Evolutionary conservation across 768 basidiomycete genomes (phyloP).

Genomic region (Symmetrospora coprosmae): DNA sequence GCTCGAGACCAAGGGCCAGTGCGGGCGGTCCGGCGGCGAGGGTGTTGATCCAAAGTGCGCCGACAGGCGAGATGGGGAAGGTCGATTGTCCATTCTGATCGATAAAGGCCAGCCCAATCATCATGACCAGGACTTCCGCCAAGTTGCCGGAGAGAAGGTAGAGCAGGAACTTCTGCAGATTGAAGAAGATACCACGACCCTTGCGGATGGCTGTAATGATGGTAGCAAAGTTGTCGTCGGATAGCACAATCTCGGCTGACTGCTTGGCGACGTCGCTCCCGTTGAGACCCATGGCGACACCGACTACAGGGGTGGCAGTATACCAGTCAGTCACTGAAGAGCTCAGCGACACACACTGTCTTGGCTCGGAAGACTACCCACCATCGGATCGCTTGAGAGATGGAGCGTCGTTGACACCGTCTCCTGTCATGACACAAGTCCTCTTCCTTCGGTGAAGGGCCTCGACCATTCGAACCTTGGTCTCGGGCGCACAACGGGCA

Average conservation of each 20-base stretch:
- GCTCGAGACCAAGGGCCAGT: constrained; percentile 37
- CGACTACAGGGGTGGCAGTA: constrained; percentile 2
- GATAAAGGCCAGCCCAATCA: constrained; percentile 49
- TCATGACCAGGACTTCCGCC: constrained; percentile 34
- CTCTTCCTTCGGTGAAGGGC: constrained; percentile 45
- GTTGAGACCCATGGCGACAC: constrained; percentile 33
- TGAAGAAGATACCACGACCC: constrained; percentile 25
- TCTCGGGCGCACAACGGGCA: constrained; percentile 37
- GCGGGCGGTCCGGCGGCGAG: constrained; percentile 40
- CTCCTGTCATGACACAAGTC: constrained; percentile 53
- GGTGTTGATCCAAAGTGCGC: constrained; percentile 41
- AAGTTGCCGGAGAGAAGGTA: constrained; percentile 26
- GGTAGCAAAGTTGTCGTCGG: constrained; percentile 37
- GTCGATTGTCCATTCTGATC: constrained; percentile 43
- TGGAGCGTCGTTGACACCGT: constrained; percentile 52
- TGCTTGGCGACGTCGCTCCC: constrained; percentile 29
- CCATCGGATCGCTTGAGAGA: constrained; percentile 51
- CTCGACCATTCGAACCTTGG: constrained; percentile 48
- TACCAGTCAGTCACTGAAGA: constrained; percentile 42
- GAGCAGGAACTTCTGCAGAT: constrained; percentile 24
- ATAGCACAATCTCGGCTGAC: constrained; percentile 36
- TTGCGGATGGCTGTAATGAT: constrained; percentile 35
- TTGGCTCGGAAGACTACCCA: constrained; percentile 46
- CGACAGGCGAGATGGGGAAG: constrained; percentile 42
- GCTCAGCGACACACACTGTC: constrained; percentile 36